Base-by-base conservation (phyloP, 768 basidiomycete species). In the Trametopsis cervina region DNA sequence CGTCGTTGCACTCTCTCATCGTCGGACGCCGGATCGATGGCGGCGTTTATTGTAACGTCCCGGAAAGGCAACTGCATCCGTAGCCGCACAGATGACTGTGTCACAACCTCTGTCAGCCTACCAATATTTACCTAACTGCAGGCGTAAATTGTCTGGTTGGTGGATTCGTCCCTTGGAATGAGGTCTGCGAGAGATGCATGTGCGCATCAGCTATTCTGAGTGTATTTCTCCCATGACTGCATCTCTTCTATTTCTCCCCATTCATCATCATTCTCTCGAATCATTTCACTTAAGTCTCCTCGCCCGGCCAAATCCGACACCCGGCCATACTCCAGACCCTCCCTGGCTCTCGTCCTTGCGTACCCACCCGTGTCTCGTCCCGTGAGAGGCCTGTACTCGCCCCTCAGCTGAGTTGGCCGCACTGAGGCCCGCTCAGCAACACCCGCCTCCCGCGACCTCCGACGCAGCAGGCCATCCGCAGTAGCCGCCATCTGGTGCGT, bases 1-100 rank as follows among this genome's bases (percentile, higher is more conserved):
- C 11, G 22, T 17, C 9, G 7, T 7, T 17, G 22, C 9, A 17
- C 17, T 9, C 39, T 25, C 35, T 22, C 46, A 40, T 33, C 40
- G 51, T 26, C 40, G 40, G 29, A 38, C 37, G 45, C 51, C 51
- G 51, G 51, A 52, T 52, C 51, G 51, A 52, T 52, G 39, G 51
- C 42, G 51, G 51, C 51, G 46, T 29, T 37, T 46, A 46, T 37
- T 37, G 35, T 43, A 17, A 41, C 51, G 44, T 52, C 38, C 38
- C 33, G 24, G 46, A 40, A 40, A 27, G 36, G 36, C 38, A 40
- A 23, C 35, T 38, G 38, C 36, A 47, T 15, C 29, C 44, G 29
- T 33, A 33, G 29, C 29, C 7, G 29, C 29, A 33, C 9, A 15
- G 7, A 15, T 33, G 29, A 33, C 29, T 33, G 29, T n/a, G n/a